A percentile compares a stretch with the other conserved stretches of the same genome.
These are phyloP conservation scores for Termitomyces titanicus DNA, from an alignment of 768 basidiomycete genomes.

Conservation along the genomic window DNA sequence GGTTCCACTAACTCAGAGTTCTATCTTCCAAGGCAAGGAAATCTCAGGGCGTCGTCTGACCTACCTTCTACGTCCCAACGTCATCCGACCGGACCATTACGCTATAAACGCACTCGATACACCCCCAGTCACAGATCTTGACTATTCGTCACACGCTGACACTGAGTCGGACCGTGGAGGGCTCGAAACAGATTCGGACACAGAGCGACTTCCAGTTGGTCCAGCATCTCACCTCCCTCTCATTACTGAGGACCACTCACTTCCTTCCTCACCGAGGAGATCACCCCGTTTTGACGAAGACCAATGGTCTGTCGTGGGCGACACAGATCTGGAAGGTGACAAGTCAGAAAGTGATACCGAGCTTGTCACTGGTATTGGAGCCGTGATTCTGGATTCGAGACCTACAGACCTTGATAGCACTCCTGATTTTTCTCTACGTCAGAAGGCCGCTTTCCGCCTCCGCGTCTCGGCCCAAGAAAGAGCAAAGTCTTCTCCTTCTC, in stretches of 20 bases:
- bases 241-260: constrained; percentile 20
- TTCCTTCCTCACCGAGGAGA: constrained; percentile 2
- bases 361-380: constrained; percentile 29
- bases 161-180: constrained; percentile 48
- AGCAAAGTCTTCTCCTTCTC: constrained; percentile 50
- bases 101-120: constrained; percentile 51
- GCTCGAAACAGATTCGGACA: constrained; percentile 46
- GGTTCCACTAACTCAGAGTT: neutral
- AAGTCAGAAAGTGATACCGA: constrained; percentile 22
- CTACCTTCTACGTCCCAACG: constrained; percentile 77
- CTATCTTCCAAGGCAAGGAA: constrained; percentile 50
- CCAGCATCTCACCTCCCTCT: constrained; percentile 22
- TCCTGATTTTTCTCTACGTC: constrained; percentile 32
- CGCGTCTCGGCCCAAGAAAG: constrained; percentile 25
- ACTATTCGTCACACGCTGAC: constrained; percentile 47
- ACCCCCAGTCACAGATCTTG: constrained; percentile 68
- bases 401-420: constrained; percentile 9
- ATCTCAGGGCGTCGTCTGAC: constrained; percentile 59
- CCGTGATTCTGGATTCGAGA: constrained; percentile 26
- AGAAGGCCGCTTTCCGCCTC: constrained; percentile 25
- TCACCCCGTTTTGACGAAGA: constrained; percentile 11
- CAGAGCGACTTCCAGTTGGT: constrained; percentile 38
- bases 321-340: constrained; percentile 27
- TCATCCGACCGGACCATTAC: constrained; percentile 52
- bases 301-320: constrained; percentile 36